Evolutionary conservation across 345 rosid genomes (phyloP).

Genomic region (Moricandia arvensis): DNA sequence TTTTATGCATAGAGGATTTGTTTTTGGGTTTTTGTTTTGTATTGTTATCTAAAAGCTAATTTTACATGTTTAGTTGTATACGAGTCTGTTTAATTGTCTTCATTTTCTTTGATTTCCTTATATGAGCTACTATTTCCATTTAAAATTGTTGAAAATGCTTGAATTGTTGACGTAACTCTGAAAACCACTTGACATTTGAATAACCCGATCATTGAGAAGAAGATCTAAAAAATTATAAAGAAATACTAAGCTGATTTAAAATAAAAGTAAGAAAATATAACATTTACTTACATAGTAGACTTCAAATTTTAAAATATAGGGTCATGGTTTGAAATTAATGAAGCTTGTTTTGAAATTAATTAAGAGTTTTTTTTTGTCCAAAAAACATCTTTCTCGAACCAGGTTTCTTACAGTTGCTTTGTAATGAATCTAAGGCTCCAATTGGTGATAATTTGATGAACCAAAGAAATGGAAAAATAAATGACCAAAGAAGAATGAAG

Average conservation of each 20-base stretch:
- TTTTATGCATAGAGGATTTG: constrained; percentile 8
- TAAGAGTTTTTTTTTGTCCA: too few relatives aligned
- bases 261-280: neutral
- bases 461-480: too few relatives aligned
- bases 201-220: neutral
- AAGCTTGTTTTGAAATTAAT: neutral
- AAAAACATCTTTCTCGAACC: neutral
- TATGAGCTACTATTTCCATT: neutral
- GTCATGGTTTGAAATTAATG: neutral
- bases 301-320: neutral
- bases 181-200: neutral
- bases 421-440: neutral
- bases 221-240: neutral
- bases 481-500: too few relatives aligned
- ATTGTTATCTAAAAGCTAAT: constrained; percentile 16
- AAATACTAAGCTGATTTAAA: neutral
- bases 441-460: too few relatives aligned
- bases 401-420: neutral
- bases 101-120: neutral
- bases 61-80: constrained; percentile 16
- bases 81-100: neutral
- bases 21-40: neutral
- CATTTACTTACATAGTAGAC: neutral
- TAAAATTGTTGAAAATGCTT: neutral
- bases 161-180: neutral